Conservation (phyloP, 1,284 basidiomycete genomes). For the Papiliotrema laurentii region DNA sequence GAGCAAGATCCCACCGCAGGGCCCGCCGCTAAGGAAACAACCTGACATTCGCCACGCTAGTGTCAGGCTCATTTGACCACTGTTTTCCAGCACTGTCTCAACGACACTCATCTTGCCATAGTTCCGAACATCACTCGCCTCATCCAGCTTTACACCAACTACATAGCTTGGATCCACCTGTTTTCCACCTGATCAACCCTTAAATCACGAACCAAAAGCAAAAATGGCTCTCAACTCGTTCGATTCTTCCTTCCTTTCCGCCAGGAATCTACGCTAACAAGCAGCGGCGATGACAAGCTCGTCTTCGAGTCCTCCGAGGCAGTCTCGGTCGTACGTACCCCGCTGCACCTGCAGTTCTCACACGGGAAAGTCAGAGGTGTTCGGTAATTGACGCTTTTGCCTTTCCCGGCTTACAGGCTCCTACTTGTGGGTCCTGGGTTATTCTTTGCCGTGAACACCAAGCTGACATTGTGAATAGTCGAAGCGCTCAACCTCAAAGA, state of each 20-base stretch:
- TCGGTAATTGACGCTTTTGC: slow-evolving; percentile 44
- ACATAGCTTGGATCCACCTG: slow-evolving; percentile 4
- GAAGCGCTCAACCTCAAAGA: slow-evolving; percentile 94
- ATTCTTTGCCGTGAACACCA: background rate
- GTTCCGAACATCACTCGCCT: background rate
- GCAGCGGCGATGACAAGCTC: slow-evolving; percentile 64
- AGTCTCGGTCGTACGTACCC: slow-evolving; percentile 60
- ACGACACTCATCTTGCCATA: background rate
- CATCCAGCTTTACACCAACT: too few species aligned
- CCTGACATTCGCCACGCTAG: background rate
- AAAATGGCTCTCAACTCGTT: slow-evolving; percentile 60
- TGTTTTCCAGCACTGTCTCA: background rate
- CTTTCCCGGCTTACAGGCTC: slow-evolving; percentile 47
- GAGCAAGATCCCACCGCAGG: too few species aligned
- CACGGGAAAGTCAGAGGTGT: slow-evolving; percentile 45
- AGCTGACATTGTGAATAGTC: slow-evolving; percentile 55
- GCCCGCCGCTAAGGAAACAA: background rate
- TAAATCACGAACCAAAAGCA: slow-evolving; percentile 4
- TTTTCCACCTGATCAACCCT: background rate
- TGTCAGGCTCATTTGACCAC: background rate
- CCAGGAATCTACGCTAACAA: slow-evolving; percentile 16
- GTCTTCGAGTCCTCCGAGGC: slow-evolving; percentile 97
- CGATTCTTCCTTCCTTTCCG: slow-evolving; percentile 7
- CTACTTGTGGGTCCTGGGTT: slow-evolving; percentile 43
- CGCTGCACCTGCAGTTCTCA: slow-evolving; percentile 23